These are phyloP conservation scores for Clarireedia paspali DNA, from an alignment of 2,329 filamentous ascomycete genomes.

Conservation along the genomic window DNA sequence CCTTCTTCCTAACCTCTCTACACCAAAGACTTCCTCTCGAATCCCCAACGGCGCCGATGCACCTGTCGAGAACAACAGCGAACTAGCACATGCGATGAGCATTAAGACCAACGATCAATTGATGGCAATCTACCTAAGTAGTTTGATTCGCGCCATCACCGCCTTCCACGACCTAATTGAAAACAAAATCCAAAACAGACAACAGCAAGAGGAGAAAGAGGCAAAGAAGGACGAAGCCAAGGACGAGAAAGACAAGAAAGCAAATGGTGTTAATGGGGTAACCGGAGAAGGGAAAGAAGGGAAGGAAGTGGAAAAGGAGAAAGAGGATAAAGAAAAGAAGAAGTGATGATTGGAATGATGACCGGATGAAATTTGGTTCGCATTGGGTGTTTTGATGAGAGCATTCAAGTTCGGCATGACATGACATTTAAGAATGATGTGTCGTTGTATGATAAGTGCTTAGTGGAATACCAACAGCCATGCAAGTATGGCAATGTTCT, in stretches of 20 bases:
- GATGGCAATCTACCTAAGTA: constrained; percentile 96
- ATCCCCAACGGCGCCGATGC: constrained; percentile 37
- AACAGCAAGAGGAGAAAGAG: constrained; percentile 94
- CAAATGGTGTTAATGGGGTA: constrained; percentile 46
- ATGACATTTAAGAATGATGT: constrained; percentile 22
- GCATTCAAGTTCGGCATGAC: constrained; percentile 14
- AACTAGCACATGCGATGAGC: constrained; percentile 93
- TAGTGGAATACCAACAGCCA: constrained; percentile 18
- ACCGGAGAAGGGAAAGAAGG: constrained; percentile 42
- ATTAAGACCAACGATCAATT: constrained; percentile 99
- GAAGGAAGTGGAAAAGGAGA: constrained; percentile 42
- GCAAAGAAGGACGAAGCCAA: constrained; percentile 58
- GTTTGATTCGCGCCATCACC: constrained; percentile 92
- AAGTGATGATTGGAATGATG: constrained; percentile 23
- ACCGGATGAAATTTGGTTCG: constrained; percentile 17
- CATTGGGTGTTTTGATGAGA: constrained; percentile 19
- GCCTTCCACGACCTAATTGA: constrained; percentile 99
- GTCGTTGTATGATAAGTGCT: constrained; percentile 30
- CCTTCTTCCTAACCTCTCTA: constrained; percentile 89
- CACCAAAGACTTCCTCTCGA: constrained; percentile 60
- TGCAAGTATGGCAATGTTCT: not conserved
- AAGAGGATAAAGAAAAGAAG: constrained; percentile 48
- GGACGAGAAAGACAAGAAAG: constrained; percentile 59
- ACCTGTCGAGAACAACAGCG: constrained; percentile 57
- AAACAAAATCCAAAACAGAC: constrained; percentile 99